Evolutionary conservation across 106 monocot species (phyloP).

Genomic region (Acorus gramineus): DNA sequence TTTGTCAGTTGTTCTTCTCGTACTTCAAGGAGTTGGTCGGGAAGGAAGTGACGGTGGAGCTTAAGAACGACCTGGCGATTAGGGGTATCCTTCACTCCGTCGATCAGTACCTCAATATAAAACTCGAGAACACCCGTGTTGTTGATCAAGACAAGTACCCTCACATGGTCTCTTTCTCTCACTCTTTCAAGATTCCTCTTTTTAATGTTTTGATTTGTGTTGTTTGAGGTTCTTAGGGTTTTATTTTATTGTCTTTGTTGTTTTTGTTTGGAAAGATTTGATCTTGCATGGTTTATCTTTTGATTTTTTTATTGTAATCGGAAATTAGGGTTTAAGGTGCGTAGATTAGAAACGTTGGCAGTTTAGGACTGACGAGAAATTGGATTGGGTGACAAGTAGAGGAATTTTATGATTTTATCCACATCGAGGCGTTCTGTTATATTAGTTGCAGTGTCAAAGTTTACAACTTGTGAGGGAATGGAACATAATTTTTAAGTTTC

Average conservation of each 20-base stretch:
- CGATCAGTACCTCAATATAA: conserved; percentile 98
- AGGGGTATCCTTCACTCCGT: conserved; percentile 87
- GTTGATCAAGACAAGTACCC: conserved; percentile 97
- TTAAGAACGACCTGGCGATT: conserved; percentile 96
- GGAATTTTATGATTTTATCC: too few species aligned
- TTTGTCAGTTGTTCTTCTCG: conserved; percentile 78
- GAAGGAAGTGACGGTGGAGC: conserved; percentile 97
- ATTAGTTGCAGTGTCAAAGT: too few species aligned
- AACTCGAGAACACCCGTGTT: conserved; percentile 92
- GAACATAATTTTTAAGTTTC: too few species aligned
- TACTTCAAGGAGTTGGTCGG: conserved; percentile 98
- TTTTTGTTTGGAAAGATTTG: too few species aligned
- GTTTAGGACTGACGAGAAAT: too few species aligned
- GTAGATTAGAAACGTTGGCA: too few species aligned
- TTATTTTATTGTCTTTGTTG: not conserved
- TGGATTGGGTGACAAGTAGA: too few species aligned
- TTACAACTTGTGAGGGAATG: too few species aligned
- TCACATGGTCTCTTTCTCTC: conserved; percentile 54
- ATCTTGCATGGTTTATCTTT: too few species aligned
- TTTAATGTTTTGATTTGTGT: not conserved
- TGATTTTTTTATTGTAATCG: too few species aligned
- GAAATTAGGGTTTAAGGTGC: too few species aligned
- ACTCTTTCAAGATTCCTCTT: not conserved
- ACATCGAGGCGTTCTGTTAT: too few species aligned
- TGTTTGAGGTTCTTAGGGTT: not conserved